Base-by-base conservation (phyloP, 2,329 filamentous ascomycete species). In the Ceratocystis colombiana region DNA sequence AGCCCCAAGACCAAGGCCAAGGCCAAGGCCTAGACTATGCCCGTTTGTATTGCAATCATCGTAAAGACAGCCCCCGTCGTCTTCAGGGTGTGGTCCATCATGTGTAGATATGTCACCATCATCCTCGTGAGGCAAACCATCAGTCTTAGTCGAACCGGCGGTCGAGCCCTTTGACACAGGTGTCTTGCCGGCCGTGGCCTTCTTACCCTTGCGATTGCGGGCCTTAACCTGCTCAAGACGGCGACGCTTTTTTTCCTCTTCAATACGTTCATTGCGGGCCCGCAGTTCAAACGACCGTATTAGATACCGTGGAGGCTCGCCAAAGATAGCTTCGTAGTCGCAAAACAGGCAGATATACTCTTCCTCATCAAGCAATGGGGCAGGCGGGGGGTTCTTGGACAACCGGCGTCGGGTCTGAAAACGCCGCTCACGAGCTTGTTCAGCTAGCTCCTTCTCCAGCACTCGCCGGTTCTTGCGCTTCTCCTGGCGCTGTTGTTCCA, bases 321-420 rank as follows among this genome's bases (percentile, higher is more conserved):
- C 93, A 74, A 96, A 97, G 62, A 99, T 96, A 64, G 85, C 85
- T 76, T 97, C 93, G 73, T 96, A 99, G 75, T 99, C 94, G 78
- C 94, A 99, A 74, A 97, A 97, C 72, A 96, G 90, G 76, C 94
- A 99, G 61, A 97, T 91, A 89, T 92, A 97, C 63, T 91, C 83
- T 68, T 96, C 89, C 70, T 90, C 88, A 1, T 71, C 71, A 30
- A 50, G 28, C 15, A 57, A 8, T 8, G 55, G 55, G 41, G 78
- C 77, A 1, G 88, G 88, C 1, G 89, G 37, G 12, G 37, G 88
- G 71, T 89, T 86, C 71, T 88, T 85, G 69, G 84, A 84, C 74
- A 94, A 95, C 66, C 84, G 82, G 70, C 88, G 87, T 71, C 89
- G 84, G 68, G 94, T 89, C 72, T 89, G 82, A 61, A 89, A 83